A percentile compares a stretch with the other conserved stretches of the same genome.
Evolutionary conservation across 768 basidiomycete species (phyloP).

Genomic region (Hygrophoropsis aurantiaca): DNA sequence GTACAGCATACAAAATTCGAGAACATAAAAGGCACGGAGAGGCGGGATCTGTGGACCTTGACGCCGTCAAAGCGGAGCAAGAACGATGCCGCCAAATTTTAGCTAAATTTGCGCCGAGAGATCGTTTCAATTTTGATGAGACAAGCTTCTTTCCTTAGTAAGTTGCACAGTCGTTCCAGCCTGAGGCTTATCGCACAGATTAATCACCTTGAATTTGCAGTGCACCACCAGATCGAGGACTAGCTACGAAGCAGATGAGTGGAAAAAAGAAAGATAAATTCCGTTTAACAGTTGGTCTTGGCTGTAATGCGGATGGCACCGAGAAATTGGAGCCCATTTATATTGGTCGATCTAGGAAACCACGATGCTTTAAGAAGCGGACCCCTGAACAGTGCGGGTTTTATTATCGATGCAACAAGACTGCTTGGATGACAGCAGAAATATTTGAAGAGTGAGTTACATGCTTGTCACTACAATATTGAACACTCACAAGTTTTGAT

Average conservation of each 20-base stretch:
- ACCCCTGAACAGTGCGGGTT: constrained; percentile 23
- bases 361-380: constrained; percentile 29
- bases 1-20: constrained; percentile 1
- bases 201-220: neutral
- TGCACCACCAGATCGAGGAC: constrained; percentile 14
- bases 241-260: constrained; percentile 17
- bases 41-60: constrained; percentile 27
- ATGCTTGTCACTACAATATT: constrained; percentile 10
- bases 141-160: constrained; percentile 5
- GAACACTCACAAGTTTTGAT: too few species aligned
- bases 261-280: constrained; percentile 17
- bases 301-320: constrained; percentile 14
- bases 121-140: constrained; percentile 13
- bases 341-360: constrained; percentile 35
- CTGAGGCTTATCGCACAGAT: too few species aligned
- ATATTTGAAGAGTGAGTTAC: constrained; percentile 34
- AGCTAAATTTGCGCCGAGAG: constrained; percentile 16
- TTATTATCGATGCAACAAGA: constrained; percentile 38
- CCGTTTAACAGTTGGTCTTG: constrained; percentile 11
- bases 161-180: neutral
- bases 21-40: constrained; percentile 13
- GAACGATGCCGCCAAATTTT: constrained; percentile 14
- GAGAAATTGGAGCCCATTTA: constrained; percentile 31
- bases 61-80: constrained; percentile 24
- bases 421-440: constrained; percentile 37